Evolutionary conservation across 1,139 yeast genomes (phyloP).

Genomic region (Zhuliangozyma parablackwelliae): DNA sequence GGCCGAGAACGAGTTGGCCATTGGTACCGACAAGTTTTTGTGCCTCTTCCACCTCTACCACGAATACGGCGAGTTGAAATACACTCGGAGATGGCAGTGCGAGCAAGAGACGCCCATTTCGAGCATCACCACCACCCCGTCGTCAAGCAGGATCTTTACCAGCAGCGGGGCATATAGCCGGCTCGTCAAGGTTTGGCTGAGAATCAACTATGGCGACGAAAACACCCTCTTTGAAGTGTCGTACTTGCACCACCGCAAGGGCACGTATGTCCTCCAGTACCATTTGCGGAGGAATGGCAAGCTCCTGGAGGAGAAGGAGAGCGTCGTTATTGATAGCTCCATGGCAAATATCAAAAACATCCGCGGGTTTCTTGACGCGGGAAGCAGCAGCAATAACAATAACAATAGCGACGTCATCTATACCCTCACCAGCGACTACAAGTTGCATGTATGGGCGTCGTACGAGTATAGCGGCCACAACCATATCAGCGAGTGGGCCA

Average conservation of each 20-base stretch:
- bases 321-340: slow-evolving; percentile 19
- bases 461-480: slow-evolving; percentile 57
- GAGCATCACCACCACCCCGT: slow-evolving; percentile 53
- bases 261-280: slow-evolving; percentile 46
- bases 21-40: slow-evolving; percentile 52
- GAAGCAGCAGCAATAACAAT: slow-evolving; percentile 13
- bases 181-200: slow-evolving; percentile 73
- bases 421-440: slow-evolving; percentile 53
- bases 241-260: slow-evolving; percentile 58
- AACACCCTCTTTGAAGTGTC: slow-evolving; percentile 67
- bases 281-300: slow-evolving; percentile 44
- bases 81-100: slow-evolving; percentile 49
- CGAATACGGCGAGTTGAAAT: slow-evolving; percentile 37
- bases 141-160: slow-evolving; percentile 59
- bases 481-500: slow-evolving; percentile 58
- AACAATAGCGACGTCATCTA: slow-evolving; percentile 47
- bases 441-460: slow-evolving; percentile 70
- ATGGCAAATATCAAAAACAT: slow-evolving; percentile 40
- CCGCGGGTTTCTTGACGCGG: slow-evolving; percentile 28
- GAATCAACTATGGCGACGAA: slow-evolving; percentile 65
- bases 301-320: slow-evolving; percentile 5
- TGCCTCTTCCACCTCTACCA: slow-evolving; percentile 50
- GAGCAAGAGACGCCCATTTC: slow-evolving; percentile 56
- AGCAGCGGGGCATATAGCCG: slow-evolving; percentile 59
- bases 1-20: slow-evolving; percentile 51